A percentile compares a stretch with the other conserved stretches of the same genome.
phyloP scores from a whole-genome alignment of 2,329 filamentous ascomycete genomes.

The Aspergillus novofumigatus region DNA sequence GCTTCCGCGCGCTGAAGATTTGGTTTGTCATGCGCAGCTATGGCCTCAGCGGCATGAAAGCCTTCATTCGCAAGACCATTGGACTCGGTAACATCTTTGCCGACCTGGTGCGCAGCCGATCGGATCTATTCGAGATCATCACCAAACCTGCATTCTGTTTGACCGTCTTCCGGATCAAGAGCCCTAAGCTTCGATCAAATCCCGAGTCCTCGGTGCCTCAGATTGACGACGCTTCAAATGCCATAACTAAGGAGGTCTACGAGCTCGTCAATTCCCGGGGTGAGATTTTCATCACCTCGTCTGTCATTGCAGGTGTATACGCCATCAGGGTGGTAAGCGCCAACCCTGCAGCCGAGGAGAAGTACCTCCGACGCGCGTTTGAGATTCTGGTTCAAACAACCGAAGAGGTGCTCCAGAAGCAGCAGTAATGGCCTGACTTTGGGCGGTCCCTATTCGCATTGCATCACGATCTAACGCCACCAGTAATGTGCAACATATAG shows the following conservation, averaged over 20 bases:
- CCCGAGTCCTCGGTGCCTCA: conserved; percentile 14
- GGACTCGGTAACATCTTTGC: conserved; percentile 67
- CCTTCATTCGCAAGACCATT: conserved; percentile 68
- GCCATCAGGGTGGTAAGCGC: conserved; percentile 78
- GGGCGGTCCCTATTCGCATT: too few species aligned
- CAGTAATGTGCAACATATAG: neutral
- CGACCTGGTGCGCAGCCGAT: conserved; percentile 51
- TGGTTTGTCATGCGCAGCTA: conserved; percentile 91
- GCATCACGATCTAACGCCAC: neutral
- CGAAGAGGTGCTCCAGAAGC: conserved; percentile 46
- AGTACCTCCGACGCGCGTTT: conserved; percentile 69
- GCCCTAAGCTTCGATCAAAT: conserved; percentile 20
- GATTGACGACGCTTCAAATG: conserved; percentile 57
- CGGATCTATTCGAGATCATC: conserved; percentile 72
- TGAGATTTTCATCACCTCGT: conserved; percentile 78
- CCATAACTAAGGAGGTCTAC: conserved; percentile 68
- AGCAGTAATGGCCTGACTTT: neutral
- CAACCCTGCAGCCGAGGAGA: conserved; percentile 65
- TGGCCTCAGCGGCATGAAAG: conserved; percentile 70
- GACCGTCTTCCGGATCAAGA: conserved; percentile 67
- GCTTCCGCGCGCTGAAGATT: conserved; percentile 85
- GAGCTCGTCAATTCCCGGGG: conserved; percentile 69
- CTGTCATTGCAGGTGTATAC: conserved; percentile 67
- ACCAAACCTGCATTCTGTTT: conserved; percentile 73
- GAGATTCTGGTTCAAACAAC: conserved; percentile 64